Base-by-base conservation (phyloP, 208 protist species). In the Wallacemonas sp. region DNA sequence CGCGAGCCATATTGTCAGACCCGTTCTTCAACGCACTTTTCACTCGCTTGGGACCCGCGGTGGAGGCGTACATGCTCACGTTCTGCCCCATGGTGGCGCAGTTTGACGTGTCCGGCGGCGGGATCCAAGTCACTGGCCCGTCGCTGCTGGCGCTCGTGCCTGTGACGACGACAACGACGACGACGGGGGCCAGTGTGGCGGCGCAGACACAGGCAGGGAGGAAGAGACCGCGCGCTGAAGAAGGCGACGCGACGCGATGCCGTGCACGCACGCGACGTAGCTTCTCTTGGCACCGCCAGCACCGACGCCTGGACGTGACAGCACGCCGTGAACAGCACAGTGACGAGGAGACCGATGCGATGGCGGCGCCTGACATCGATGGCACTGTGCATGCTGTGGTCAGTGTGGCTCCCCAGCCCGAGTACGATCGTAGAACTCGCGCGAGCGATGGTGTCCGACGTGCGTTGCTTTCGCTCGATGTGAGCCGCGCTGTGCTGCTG, bases 71-170 rank as follows among this genome's bases (percentile, higher is more conserved):
- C 49, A 67, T 92, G 21, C 41, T 66, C 1, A n/a, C 57, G 4
- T 87, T 68, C 72, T 83, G 72, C n/a, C 68, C 80, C 11, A 12
- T 88, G 6, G 71, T 88, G 17, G 70, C 85, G 49, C 86, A 92
- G 71, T 81, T 88, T 61, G 77, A 81, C 30, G 54, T 76, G 17
- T 68, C 54, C 55, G 78, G 71, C 1, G 86, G 86, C 12, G 82
- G 83, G 0, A 27, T 92, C 38, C 86, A 92, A 67, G 83, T 90
- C 47, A 55, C 88, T 23, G 86, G 86, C 2, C 82, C 80, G n/a
- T 69, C 80, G 3, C 54, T 92, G 9, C 27, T 56, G 14, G 48
- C 48, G 24, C 48, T 36, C 27, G 48, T 56, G 6, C 48, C 48
- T 5, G 21, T 27, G 48, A 56, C 24, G 36, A 41, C 36, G 36